Conservation (phyloP, 1,284 basidiomycete genomes). For the Ceratobasidium theobromae region DNA sequence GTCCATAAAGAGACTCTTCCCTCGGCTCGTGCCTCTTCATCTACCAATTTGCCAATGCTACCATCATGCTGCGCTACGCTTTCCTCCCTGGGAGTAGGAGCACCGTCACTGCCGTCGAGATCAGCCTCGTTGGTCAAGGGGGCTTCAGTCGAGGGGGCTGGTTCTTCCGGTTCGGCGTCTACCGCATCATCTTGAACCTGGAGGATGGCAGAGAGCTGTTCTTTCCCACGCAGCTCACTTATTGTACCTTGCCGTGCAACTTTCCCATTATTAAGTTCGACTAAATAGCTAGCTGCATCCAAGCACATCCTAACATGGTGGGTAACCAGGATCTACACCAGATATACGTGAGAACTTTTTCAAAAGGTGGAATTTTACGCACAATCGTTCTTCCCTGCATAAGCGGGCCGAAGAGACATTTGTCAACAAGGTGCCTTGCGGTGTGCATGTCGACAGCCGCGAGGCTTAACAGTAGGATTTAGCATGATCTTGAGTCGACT, state of each 20-base stretch:
- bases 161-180: conserved; percentile 49
- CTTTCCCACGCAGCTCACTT: conserved; percentile 55
- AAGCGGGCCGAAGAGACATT: conserved; percentile 64
- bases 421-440: conserved; percentile 67
- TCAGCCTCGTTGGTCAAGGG: conserved; percentile 35
- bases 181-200: conserved; percentile 37
- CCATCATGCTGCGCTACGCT: not conserved
- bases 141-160: conserved; percentile 15
- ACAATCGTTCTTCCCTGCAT: conserved; percentile 63
- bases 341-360: not conserved
- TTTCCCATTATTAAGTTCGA: conserved; percentile 64
- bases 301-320: conserved; percentile 80
- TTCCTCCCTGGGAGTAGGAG: conserved; percentile 15
- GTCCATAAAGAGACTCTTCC: conserved; percentile 61
- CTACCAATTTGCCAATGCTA: conserved; percentile 56
- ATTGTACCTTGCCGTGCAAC: conserved; percentile 61
- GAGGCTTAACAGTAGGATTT: conserved; percentile 50
- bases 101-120: conserved; percentile 2
- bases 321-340: conserved; percentile 67
- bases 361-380: conserved; percentile 37
- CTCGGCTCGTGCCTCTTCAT: conserved; percentile 64
- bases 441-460: conserved; percentile 90
- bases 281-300: conserved; percentile 61
- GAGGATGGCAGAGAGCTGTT: conserved; percentile 53
- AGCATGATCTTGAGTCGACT: not conserved